These are phyloP conservation scores for Rosa rugosa DNA, from an alignment of 306 rosid genomes.

Conservation along the genomic window DNA sequence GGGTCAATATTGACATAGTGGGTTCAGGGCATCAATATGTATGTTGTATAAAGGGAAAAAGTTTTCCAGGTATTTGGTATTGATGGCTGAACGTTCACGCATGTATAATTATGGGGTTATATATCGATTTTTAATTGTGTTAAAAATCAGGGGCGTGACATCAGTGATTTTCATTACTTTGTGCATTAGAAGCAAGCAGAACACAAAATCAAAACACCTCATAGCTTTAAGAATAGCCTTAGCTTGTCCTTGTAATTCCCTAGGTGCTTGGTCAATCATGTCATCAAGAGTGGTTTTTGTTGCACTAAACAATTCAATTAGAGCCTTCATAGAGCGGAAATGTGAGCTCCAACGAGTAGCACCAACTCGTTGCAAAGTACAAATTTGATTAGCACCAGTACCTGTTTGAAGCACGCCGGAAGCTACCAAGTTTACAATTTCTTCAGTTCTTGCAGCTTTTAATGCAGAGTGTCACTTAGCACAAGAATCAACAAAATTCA, in stretches of 20 bases:
- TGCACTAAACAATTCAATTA: background rate
- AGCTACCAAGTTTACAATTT: background rate
- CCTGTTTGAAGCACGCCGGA: background rate
- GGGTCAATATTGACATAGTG: no score
- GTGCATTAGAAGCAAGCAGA: background rate
- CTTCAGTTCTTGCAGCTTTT: background rate
- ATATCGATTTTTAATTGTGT: no score
- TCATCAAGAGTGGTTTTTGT: background rate
- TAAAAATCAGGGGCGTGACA: no score
- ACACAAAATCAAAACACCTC: background rate
- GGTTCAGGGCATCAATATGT: no score
- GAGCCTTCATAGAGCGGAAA: no score
- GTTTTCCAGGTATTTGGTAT: no score
- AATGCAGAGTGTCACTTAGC: background rate
- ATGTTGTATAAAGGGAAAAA: no score
- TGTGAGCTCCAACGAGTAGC: background rate
- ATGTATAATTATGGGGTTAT: no score
- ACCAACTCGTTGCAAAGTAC: background rate
- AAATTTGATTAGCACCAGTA: background rate
- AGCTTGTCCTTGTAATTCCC: background rate
- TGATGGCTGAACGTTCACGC: no score
- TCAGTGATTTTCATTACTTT: no score
- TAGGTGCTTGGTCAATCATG: background rate
- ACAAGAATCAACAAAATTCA: background rate
- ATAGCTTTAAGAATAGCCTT: background rate